Evolutionary conservation across 2,329 filamentous ascomycete species (phyloP).

Genomic region (Eutypa lata): DNA sequence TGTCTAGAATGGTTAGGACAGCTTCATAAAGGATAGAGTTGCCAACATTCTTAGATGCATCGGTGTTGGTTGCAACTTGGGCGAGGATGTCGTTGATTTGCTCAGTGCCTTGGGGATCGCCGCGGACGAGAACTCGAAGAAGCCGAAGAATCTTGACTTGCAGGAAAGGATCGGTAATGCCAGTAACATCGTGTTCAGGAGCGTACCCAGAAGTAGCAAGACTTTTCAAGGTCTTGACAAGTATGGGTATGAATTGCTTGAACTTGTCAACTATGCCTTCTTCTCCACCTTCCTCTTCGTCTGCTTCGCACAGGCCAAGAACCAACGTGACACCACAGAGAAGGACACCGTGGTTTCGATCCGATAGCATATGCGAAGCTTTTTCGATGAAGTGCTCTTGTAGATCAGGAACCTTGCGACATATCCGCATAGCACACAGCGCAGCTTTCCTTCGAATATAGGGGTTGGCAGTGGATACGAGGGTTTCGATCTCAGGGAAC

Average conservation of each 20-base stretch:
- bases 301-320: slow-evolving; percentile 88
- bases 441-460: slow-evolving; percentile 97
- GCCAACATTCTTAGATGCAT: slow-evolving; percentile 96
- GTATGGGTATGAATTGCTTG: slow-evolving; percentile 74
- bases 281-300: slow-evolving; percentile 88
- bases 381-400: slow-evolving; percentile 98
- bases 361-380: slow-evolving; percentile 79
- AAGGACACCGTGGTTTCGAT: slow-evolving; percentile 93
- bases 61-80: slow-evolving; percentile 96
- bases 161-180: slow-evolving; percentile 95
- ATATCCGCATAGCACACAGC: slow-evolving; percentile 98
- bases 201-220: slow-evolving; percentile 94
- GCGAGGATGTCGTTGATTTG: slow-evolving; percentile 98
- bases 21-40: slow-evolving; percentile 98
- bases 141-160: slow-evolving; percentile 94
- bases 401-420: slow-evolving; percentile 93
- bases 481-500: slow-evolving; percentile 90
- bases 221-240: slow-evolving; percentile 89
- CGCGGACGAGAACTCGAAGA: slow-evolving; percentile 79
- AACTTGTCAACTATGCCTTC: slow-evolving; percentile 89
- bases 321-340: slow-evolving; percentile 90
- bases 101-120: slow-evolving; percentile 85
- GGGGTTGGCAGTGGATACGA: slow-evolving; percentile 92
- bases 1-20: slow-evolving; percentile 94
- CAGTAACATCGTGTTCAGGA: slow-evolving; percentile 96